Evolutionary conservation across 768 basidiomycete species (phyloP), one percentile per base, ranked within the genome.

Genomic region (Pseudohyphozyma bogoriensis): DNA sequence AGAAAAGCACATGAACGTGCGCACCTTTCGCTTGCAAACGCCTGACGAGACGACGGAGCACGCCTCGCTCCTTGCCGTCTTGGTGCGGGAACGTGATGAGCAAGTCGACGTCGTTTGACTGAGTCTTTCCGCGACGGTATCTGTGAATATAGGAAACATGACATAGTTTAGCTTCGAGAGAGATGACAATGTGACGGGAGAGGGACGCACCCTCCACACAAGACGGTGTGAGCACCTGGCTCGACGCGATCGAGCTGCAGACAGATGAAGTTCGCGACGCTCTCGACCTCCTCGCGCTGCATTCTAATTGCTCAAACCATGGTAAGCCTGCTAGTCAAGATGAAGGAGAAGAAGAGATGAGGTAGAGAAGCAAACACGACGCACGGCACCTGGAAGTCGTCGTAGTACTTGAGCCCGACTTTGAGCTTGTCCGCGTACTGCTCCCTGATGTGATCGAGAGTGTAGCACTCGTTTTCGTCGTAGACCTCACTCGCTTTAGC

Each of bases 11-110:
- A 11, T 37, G 37, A 42, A 18, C 8, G 26, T 35, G 20, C 58
- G 46, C 32, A 57, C 64, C 64, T 28, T 65, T 65, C 12, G 40
- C 56, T 39, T 65, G 37, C 18, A 65, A 56, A 4, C 64, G 56
- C 4, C 31, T 44, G 39, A 60, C 57, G 0, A 65, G 53, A 16
- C 39, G 24, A 4, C 53, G 47, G 29, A 65, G 37, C 4, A 65
- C 39, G 15, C 47, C 52, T 5, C 59, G 56, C 32, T 65, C 64
- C 29, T 55, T 65, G 20, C 64, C 64, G 42, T 65, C 59, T 42
- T 65, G 47, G 31, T 42, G 33, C 4, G 35, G 36, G 32, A 40
- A 65, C 3, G 64, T 65, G 28, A 65, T 58, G 2, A 65, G 49
- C 3, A 65, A 12, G 31, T 65, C 64, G 1, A 65, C 59, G 31